Conservation (phyloP, 2,329 filamentous ascomycete genomes). For the Amesomyces nigricolor region DNA sequence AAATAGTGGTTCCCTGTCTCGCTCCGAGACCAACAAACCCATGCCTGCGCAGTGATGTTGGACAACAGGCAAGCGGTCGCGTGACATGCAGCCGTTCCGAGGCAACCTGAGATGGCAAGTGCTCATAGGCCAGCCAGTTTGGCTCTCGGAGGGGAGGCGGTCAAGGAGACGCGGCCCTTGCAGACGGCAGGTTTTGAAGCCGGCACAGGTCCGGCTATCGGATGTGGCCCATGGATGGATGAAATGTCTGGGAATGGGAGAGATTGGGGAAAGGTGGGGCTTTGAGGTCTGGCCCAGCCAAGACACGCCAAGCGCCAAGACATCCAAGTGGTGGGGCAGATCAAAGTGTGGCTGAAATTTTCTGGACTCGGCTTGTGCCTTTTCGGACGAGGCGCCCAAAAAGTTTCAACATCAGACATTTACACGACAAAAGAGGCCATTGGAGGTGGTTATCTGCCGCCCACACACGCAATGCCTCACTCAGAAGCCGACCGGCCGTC, state of each 20-base stretch:
- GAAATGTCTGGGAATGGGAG: not conserved
- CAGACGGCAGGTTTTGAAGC: not conserved
- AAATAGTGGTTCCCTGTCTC: not conserved
- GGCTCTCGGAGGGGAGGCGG: slow-evolving; percentile 9
- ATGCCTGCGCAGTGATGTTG: slow-evolving; percentile 4
- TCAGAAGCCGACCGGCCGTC: slow-evolving; percentile 56
- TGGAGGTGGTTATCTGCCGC: slow-evolving; percentile 14
- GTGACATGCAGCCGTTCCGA: slow-evolving; percentile 12
- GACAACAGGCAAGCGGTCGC: slow-evolving; percentile 18
- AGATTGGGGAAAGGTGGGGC: not conserved
- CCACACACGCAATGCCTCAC: slow-evolving; percentile 45
- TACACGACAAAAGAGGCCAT: not conserved
- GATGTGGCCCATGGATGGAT: not conserved
- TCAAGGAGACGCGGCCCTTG: slow-evolving; percentile 7
- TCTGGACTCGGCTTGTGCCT: slow-evolving; percentile 14
- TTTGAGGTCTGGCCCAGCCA: slow-evolving; percentile 1
- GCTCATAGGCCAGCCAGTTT: slow-evolving; percentile 11
- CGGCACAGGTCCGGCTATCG: slow-evolving; percentile 1
- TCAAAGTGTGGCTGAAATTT: slow-evolving; percentile 23
- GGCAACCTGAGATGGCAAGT: slow-evolving; percentile 8
- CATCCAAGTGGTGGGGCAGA: not conserved
- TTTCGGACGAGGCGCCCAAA: slow-evolving; percentile 20
- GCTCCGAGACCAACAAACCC: not conserved
- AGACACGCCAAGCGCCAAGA: no score
- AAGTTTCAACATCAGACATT: slow-evolving; percentile 5